Conservation (phyloP, 148 eudicot genomes). For the Persicaria maculosa region DNA sequence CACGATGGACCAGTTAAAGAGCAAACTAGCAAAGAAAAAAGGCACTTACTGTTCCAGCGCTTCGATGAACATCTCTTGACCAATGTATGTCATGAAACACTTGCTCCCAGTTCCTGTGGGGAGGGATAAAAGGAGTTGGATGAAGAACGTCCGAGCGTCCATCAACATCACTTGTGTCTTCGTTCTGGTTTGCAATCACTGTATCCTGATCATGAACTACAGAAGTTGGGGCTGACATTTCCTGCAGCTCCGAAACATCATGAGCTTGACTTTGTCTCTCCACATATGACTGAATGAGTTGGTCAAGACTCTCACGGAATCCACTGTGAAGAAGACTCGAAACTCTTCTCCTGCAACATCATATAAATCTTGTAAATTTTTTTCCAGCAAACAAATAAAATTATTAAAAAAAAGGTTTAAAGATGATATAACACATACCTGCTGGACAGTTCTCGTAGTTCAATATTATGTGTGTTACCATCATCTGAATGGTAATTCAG, state of each 20-base stretch:
- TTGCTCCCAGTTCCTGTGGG: conserved; percentile 39
- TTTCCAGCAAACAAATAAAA: background rate
- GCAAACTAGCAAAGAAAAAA: background rate
- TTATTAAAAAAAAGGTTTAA: background rate
- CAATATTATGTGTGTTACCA: conserved; percentile 43
- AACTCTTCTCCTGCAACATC: conserved; percentile 67
- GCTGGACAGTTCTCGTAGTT: conserved; percentile 69
- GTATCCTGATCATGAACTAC: conserved; percentile 36
- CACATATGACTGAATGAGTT: conserved; percentile 70
- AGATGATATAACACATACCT: conserved; percentile 38
- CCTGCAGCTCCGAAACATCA: conserved; percentile 49
- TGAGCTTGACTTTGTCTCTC: conserved; percentile 65
- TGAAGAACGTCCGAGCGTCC: conserved; percentile 18
- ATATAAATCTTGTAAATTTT: background rate
- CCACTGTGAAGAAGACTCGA: conserved; percentile 85
- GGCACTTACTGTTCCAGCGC: conserved; percentile 53
- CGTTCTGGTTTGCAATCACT: conserved; percentile 28
- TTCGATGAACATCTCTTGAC: conserved; percentile 32
- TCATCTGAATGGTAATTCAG: conserved; percentile 50
- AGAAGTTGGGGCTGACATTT: conserved; percentile 23
- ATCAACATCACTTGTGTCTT: conserved; percentile 27
- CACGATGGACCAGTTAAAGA: background rate
- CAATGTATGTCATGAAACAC: conserved; percentile 28
- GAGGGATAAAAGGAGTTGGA: conserved; percentile 20
- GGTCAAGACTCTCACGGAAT: conserved; percentile 81